These are phyloP conservation scores for Leptodontidium sp. DNA, from an alignment of 2,329 filamentous ascomycete species.

Conservation along the genomic window DNA sequence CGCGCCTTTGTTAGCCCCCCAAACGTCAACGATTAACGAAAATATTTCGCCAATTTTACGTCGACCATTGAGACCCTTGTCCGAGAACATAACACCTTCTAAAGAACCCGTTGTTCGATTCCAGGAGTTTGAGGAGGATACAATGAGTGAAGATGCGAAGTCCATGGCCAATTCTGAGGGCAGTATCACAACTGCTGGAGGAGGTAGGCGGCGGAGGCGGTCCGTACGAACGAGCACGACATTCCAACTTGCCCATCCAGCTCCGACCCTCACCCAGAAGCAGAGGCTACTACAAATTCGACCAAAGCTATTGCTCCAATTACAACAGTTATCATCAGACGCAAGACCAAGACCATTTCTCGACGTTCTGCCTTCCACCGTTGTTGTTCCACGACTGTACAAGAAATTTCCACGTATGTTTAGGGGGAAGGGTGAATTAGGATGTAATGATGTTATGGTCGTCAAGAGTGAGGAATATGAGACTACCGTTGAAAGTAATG, in stretches of 20 bases:
- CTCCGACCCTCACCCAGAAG: conserved; percentile 64
- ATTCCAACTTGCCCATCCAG: conserved; percentile 73
- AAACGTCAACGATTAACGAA: conserved; percentile 40
- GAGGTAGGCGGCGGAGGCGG: conserved; percentile 53
- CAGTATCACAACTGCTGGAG: conserved; percentile 38
- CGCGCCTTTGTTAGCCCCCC: conserved; percentile 34
- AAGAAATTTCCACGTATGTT: conserved; percentile 71
- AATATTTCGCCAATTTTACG: conserved; percentile 32
- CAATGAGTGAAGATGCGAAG: conserved; percentile 46
- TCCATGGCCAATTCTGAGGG: conserved; percentile 45
- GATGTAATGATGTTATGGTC: conserved; percentile 74
- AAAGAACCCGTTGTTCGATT: conserved; percentile 43
- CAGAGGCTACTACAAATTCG: conserved; percentile 68
- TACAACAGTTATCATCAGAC: conserved; percentile 70
- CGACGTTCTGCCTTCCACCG: conserved; percentile 76
- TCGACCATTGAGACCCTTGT: conserved; percentile 39
- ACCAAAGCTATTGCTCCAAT: conserved; percentile 74
- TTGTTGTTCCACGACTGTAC: conserved; percentile 65
- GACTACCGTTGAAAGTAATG: conserved; percentile 57
- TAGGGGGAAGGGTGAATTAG: conserved; percentile 67
- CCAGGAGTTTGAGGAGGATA: conserved; percentile 41
- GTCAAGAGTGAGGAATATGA: conserved; percentile 75
- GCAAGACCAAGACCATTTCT: conserved; percentile 72
- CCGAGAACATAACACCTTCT: conserved; percentile 37
- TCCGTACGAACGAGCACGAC: conserved; percentile 64